These are phyloP conservation scores for Trichothecium roseum DNA, from an alignment of 2,329 filamentous ascomycete genomes.

Conservation along the genomic window DNA sequence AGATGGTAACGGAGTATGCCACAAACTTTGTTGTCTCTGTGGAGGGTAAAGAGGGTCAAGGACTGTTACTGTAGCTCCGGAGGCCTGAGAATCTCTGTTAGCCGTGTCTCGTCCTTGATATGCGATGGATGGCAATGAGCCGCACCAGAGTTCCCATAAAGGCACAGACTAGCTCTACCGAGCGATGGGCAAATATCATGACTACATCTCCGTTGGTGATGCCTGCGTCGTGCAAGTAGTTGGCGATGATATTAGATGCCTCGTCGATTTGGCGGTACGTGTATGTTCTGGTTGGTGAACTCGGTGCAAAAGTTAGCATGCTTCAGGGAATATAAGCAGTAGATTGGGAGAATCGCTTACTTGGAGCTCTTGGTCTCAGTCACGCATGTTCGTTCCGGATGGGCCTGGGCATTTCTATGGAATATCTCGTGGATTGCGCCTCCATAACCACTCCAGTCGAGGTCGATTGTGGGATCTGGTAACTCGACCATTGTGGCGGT, in stretches of 20 bases:
- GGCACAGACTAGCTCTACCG: slow-evolving; percentile 55
- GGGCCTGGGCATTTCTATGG: slow-evolving; percentile 49
- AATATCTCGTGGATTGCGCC: slow-evolving; percentile 65
- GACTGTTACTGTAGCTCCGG: slow-evolving; percentile 53
- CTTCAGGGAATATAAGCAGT: not conserved
- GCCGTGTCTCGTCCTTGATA: not conserved
- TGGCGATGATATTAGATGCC: slow-evolving; percentile 68
- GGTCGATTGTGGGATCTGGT: slow-evolving; percentile 57
- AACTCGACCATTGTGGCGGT: slow-evolving; percentile 16
- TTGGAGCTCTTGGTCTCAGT: slow-evolving; percentile 33
- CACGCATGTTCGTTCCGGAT: slow-evolving; percentile 51
- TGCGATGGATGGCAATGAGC: not conserved
- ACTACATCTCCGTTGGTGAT: slow-evolving; percentile 75
- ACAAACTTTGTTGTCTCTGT: slow-evolving; percentile 13
- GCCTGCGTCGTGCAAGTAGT: slow-evolving; percentile 67
- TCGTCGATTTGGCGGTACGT: slow-evolving; percentile 83
- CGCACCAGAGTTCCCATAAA: slow-evolving; percentile 61
- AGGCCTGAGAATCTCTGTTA: slow-evolving; percentile 19
- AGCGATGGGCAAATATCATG: slow-evolving; percentile 82
- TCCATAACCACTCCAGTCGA: slow-evolving; percentile 55
- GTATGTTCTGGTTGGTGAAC: slow-evolving; percentile 53
- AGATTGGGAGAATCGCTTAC: slow-evolving; percentile 1
- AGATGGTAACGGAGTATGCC: not conserved
- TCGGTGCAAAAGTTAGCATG: slow-evolving; percentile 6
- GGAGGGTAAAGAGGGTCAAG: slow-evolving; percentile 53